A percentile compares a stretch with the other conserved stretches of the same genome.
phyloP scores from a whole-genome alignment of 2,329 filamentous ascomycete species.

The Phyllosticta citrichinensis region DNA sequence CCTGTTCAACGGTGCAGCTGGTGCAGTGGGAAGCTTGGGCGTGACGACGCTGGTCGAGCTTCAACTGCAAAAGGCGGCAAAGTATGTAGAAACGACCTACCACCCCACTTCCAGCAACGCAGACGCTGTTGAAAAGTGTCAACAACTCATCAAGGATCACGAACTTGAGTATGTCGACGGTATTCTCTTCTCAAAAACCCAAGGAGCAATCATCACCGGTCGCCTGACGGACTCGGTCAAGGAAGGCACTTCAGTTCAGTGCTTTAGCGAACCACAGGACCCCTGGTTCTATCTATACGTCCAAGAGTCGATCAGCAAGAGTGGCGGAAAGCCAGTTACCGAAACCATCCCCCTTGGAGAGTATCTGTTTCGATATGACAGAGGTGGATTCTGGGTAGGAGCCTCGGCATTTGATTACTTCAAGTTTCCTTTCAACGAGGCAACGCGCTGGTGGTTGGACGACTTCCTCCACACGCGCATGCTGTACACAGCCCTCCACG shows the following conservation, averaged over 20 bases:
- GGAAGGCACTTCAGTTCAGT: background rate
- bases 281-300: conserved; percentile 43
- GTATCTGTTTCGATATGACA: conserved; percentile 63
- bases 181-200: conserved; percentile 36
- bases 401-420: conserved; percentile 51
- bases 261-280: conserved; percentile 23
- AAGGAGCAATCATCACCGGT: conserved; percentile 37
- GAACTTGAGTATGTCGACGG: conserved; percentile 38
- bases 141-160: background rate
- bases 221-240: conserved; percentile 23
- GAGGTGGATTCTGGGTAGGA: conserved; percentile 60
- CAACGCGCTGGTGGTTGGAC: conserved; percentile 53
- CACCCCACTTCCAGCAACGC: background rate
- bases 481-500: conserved; percentile 56
- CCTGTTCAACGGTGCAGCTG: conserved; percentile 55
- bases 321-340: conserved; percentile 19
- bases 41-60: conserved; percentile 50
- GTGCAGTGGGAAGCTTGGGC: conserved; percentile 57
- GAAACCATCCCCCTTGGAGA: conserved; percentile 54
- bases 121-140: background rate
- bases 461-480: conserved; percentile 53
- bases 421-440: conserved; percentile 51
- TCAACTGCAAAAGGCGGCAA: conserved; percentile 21
- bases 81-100: conserved; percentile 6
- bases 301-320: conserved; percentile 7